These are phyloP conservation scores for Glonium stellatum DNA, from an alignment of 495 filamentous ascomycete genomes.

Conservation along the genomic window DNA sequence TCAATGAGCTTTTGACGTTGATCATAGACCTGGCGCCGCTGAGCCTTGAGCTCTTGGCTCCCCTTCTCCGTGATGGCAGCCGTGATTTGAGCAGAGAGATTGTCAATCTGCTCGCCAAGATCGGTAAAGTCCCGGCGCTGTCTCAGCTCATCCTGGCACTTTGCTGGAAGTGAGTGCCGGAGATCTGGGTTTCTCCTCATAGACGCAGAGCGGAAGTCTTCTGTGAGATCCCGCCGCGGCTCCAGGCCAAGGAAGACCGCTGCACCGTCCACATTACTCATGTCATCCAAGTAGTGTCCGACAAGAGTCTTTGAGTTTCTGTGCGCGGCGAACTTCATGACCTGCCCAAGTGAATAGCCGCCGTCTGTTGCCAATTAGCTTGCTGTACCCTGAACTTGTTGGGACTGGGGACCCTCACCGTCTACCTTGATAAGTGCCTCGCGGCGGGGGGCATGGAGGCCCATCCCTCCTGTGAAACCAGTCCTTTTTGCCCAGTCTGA, in stretches of 20 bases:
- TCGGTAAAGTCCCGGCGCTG: not conserved
- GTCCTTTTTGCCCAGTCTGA: slow-evolving; percentile 15
- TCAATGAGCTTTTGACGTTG: not conserved
- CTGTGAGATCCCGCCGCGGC: not conserved
- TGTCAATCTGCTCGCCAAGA: not conserved
- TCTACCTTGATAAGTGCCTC: slow-evolving; percentile 22
- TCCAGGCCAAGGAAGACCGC: slow-evolving; percentile 4
- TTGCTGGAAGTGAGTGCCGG: not conserved
- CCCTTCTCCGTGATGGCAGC: not conserved
- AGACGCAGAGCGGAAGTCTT: not conserved
- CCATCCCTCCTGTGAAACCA: slow-evolving; percentile 13
- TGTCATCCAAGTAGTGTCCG: slow-evolving; percentile 25
- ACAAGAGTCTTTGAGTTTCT: slow-evolving; percentile 23
- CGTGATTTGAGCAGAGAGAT: not conserved
- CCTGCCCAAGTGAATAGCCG: slow-evolving; percentile 23
- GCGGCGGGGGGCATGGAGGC: slow-evolving; percentile 11
- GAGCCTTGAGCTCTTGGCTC: not conserved
- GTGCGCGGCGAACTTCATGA: slow-evolving; percentile 24
- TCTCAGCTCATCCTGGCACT: not conserved
- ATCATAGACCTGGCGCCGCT: not conserved
- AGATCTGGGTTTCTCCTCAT: not conserved
- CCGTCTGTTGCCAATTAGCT: slow-evolving; percentile 17
- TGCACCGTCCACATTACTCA: slow-evolving; percentile 21
- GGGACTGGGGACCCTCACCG: slow-evolving; percentile 2
- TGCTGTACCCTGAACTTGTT: slow-evolving; percentile 9